Base-by-base conservation (phyloP, 2,329 filamentous ascomycete genomes). In the Diaporthe vaccinii region DNA sequence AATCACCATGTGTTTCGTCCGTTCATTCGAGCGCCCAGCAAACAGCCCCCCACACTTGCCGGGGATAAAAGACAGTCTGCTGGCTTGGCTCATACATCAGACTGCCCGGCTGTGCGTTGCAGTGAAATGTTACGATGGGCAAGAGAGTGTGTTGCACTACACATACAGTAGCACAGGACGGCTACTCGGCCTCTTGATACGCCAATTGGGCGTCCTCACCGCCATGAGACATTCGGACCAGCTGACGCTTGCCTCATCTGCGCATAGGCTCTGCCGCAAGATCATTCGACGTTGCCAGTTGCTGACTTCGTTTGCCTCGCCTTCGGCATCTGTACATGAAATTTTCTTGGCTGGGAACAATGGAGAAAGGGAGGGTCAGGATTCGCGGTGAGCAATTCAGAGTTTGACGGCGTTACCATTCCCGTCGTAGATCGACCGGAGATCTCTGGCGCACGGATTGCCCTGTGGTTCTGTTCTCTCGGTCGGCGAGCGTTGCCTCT, bases 381-480 rank as follows among this genome's bases (percentile, higher is more conserved):
- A 68, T 68, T 68, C 65, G 65, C 46, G 65, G 65, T 68, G 65
- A 68, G 65, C 65, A 68, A 39, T 53, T 53, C 65, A 68, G 65
- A 68, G 46, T 68, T 68, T 53, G 46, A 68, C 46, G 65, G 65
- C 34, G 65, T 68, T 36, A n/a, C 46, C n/a, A 10, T 68, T 53
- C 46, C 46, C 65, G 65, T 68, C 31, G 65, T 68, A 53, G 65
- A 68, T 68, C 65, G 65, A 31, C 65, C 34, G 65, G 65, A 68
- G 46, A 68, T 68, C 65, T 68, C 31, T 68, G 17, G 46, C 28
- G 46, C 46, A 53, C 65, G 65, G 65, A 68, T 68, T 68, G 9
- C 65, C 44, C 44, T 25, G 65, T 51, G 65, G 65, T 68, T 68
- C 14, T 51, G 65, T 68, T 25, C 10, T 53, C 8, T 68, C 46